Conservation (phyloP, 2,329 filamentous ascomycete genomes). For the Balansia obtecta region DNA sequence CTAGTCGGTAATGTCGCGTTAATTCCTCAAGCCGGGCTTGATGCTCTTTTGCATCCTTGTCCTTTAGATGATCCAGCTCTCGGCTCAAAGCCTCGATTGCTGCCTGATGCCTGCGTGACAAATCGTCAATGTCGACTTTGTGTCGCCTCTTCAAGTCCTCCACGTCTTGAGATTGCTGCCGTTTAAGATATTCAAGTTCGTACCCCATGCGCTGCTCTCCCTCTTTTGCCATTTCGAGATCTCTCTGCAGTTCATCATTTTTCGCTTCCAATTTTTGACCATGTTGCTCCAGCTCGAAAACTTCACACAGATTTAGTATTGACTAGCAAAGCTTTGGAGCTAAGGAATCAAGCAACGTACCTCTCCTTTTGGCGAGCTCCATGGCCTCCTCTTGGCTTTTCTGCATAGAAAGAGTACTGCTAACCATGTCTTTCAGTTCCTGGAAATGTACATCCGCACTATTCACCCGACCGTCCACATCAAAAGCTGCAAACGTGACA, state of each 20-base stretch:
- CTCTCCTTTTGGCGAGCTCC: constrained; percentile 59
- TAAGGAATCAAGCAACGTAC: constrained; percentile 33
- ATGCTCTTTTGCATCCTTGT: constrained; percentile 43
- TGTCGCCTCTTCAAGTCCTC: constrained; percentile 32
- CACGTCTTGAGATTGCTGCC: constrained; percentile 36
- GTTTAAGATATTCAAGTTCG: constrained; percentile 24
- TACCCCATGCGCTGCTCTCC: constrained; percentile 22
- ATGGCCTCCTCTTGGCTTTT: constrained; percentile 62
- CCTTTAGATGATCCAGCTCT: constrained; percentile 30
- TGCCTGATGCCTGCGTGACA: constrained; percentile 21
- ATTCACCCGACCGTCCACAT: constrained; percentile 65
- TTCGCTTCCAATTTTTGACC: constrained; percentile 33
- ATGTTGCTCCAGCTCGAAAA: constrained; percentile 35
- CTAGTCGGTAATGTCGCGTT: constrained; percentile 47
- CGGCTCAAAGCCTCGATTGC: constrained; percentile 27
- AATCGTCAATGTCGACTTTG: constrained; percentile 21
- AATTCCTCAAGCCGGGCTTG: constrained; percentile 56
- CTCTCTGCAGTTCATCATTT: constrained; percentile 43
- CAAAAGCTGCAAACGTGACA: constrained; percentile 54
- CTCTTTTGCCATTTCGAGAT: constrained; percentile 38
- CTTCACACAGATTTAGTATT: constrained; percentile 20
- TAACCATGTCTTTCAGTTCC: constrained; percentile 60
- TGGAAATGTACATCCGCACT: constrained; percentile 65
- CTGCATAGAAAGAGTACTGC: constrained; percentile 53
- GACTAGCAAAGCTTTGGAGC: background rate